Base-by-base conservation (phyloP, 2,329 filamentous ascomycete species). In the Beauveria pseudobassiana region DNA sequence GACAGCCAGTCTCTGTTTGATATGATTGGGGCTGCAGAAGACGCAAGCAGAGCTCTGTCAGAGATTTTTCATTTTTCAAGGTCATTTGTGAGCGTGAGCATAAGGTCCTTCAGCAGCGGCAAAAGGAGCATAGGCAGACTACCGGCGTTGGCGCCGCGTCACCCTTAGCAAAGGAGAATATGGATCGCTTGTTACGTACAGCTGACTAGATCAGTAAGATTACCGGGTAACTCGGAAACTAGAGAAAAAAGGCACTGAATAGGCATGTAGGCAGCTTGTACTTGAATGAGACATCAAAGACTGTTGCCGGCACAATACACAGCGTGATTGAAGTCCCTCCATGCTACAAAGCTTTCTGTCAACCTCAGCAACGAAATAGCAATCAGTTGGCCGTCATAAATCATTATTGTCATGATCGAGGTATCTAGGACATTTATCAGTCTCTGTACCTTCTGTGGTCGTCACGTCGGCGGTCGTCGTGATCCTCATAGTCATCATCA, bases 41-140 rank as follows among this genome's bases (percentile, higher is more conserved):
- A 69, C 6, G 73, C 78, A 59, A 79, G 82, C 66, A 67, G 76
- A 45, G 74, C 78, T 46, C 71, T 85, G 6, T 76, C 76, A 1
- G 79, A 84, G 67, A 75, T 83, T 56, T 74, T 78, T 1, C 76
- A 78, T 43, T 85, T 85, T 85, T 84, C 74, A 80, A 79, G 66
- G 73, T 77, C 16, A 77, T 80, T 56, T 69, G 84, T 1, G 79
- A 82, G 65, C 74, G 81, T 20, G 79, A 80, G 69, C 67, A 69
- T 30, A 68, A 71, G 22, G 63, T 67, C 22, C 67, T 67, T 14
- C 40, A 69, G 50, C 65, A 65, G 43, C 64, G 67, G 7, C 66
- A 66, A 57, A 62, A 64, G 12, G 68, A 70, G 22, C 51, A 55
- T 24, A 34, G 43, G 24, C 50, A 43, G 22, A 55, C 43, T 12